Conservation (phyloP, 179 eudicot genomes). For the Heliamphora pulchella region DNA sequence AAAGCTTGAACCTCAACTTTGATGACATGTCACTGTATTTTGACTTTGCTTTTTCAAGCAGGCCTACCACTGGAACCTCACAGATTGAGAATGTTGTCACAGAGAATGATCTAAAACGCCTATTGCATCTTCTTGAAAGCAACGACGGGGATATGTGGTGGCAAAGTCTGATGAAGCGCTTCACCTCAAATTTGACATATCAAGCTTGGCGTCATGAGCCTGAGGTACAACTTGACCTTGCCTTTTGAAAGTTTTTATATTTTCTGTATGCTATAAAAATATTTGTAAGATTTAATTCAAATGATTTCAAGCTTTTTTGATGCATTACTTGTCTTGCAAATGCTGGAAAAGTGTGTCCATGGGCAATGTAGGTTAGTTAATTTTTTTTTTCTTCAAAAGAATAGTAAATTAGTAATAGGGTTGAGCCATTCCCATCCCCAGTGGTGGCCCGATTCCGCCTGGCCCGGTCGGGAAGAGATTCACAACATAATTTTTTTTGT, state of each 20-base stretch:
- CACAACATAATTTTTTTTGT: background rate
- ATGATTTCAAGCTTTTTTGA: background rate
- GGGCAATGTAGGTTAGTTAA: background rate
- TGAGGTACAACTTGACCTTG: constrained; percentile 32
- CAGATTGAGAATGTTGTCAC: constrained; percentile 47
- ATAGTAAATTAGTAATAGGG: background rate
- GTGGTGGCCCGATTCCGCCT: too few species aligned
- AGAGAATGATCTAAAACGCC: constrained; percentile 65
- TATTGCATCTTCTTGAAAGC: constrained; percentile 61
- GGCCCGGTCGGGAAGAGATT: too few species aligned
- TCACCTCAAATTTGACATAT: constrained; percentile 65
- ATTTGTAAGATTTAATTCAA: background rate
- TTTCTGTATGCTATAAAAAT: background rate
- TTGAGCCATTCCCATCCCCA: too few species aligned
- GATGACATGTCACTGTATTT: background rate
- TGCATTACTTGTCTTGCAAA: background rate
- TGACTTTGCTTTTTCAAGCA: constrained; percentile 16
- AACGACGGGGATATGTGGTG: constrained; percentile 61
- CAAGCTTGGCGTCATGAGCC: constrained; percentile 94
- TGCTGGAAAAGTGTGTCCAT: background rate
- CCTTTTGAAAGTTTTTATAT: background rate
- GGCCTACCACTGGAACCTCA: constrained; percentile 31
- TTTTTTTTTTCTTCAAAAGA: too few species aligned
- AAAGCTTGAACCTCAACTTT: background rate
- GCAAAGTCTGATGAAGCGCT: constrained; percentile 80